phyloP scores from a whole-genome alignment of 2,329 filamentous ascomycete species.

The Exophiala spinifera region DNA sequence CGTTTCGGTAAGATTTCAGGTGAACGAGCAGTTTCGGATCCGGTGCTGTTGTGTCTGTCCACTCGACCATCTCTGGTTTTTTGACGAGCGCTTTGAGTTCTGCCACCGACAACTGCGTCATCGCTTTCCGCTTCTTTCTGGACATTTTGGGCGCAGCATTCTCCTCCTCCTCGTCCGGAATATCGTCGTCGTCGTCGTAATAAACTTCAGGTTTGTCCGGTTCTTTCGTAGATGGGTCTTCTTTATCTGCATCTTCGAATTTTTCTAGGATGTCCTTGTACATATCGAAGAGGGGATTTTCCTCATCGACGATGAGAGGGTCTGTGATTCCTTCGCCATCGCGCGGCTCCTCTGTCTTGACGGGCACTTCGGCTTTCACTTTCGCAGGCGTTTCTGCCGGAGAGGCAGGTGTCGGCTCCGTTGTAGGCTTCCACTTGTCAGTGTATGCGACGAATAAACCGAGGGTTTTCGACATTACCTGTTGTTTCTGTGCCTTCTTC shows the following conservation, averaged over 20 bases:
- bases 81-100: slow-evolving; percentile 89
- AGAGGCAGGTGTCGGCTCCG: slow-evolving; percentile 17
- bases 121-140: slow-evolving; percentile 90
- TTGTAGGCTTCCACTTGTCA: slow-evolving; percentile 17
- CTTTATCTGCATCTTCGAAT: slow-evolving; percentile 66
- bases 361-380: slow-evolving; percentile 12
- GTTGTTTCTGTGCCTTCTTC: slow-evolving; percentile 87
- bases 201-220: slow-evolving; percentile 79
- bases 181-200: slow-evolving; percentile 79
- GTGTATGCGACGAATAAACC: neutral
- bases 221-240: slow-evolving; percentile 63
- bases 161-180: slow-evolving; percentile 78
- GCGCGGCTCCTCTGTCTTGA: slow-evolving; percentile 30
- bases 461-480: slow-evolving; percentile 40
- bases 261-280: slow-evolving; percentile 79
- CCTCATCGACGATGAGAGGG: slow-evolving; percentile 52
- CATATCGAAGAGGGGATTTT: slow-evolving; percentile 76
- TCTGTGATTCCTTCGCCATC: slow-evolving; percentile 49
- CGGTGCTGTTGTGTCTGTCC: slow-evolving; percentile 89
- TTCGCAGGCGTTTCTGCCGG: slow-evolving; percentile 9
- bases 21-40: slow-evolving; percentile 87
- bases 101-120: slow-evolving; percentile 89
- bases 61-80: slow-evolving; percentile 93
- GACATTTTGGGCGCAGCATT: slow-evolving; percentile 71
- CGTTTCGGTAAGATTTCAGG: slow-evolving; percentile 92